phyloP scores from a whole-genome alignment of 2,329 filamentous ascomycete genomes.

The Neofusicoccum umdonicola region DNA sequence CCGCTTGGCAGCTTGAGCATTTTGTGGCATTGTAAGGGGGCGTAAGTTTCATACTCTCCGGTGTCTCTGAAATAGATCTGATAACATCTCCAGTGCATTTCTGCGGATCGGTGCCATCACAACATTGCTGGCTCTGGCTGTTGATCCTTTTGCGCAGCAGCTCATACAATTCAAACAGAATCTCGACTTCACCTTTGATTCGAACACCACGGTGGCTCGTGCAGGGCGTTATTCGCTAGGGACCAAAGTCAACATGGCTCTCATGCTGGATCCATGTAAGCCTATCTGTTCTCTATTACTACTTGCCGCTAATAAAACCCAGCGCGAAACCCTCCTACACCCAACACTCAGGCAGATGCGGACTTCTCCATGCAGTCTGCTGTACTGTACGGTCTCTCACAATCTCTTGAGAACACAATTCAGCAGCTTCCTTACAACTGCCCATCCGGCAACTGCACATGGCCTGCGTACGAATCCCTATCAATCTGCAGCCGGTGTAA shows the following conservation, averaged over 20 bases:
- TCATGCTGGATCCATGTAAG: background rate
- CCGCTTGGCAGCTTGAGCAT: constrained; percentile 10
- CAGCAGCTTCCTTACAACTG: constrained; percentile 15
- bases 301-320: background rate
- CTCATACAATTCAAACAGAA: background rate
- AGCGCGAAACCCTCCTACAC: background rate
- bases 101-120: constrained; percentile 2
- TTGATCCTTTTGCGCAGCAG: constrained; percentile 10
- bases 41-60: background rate
- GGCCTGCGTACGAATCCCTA: constrained; percentile 9
- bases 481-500: constrained; percentile 15
- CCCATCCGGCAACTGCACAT: constrained; percentile 19
- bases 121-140: background rate
- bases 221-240: constrained; percentile 9
- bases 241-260: background rate
- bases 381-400: constrained; percentile 13
- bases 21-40: constrained; percentile 2
- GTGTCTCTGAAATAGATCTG: background rate
- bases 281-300: no score
- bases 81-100: background rate
- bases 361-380: constrained; percentile 20
- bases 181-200: background rate
- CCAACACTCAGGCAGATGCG: background rate
- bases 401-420: background rate
- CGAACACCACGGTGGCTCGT: background rate